Percentiles rank a stretch among this genome's conserved stretches.
phyloP scores from a whole-genome alignment of 2,329 filamentous ascomycete genomes.

The Sarocladiaceae sp. region DNA sequence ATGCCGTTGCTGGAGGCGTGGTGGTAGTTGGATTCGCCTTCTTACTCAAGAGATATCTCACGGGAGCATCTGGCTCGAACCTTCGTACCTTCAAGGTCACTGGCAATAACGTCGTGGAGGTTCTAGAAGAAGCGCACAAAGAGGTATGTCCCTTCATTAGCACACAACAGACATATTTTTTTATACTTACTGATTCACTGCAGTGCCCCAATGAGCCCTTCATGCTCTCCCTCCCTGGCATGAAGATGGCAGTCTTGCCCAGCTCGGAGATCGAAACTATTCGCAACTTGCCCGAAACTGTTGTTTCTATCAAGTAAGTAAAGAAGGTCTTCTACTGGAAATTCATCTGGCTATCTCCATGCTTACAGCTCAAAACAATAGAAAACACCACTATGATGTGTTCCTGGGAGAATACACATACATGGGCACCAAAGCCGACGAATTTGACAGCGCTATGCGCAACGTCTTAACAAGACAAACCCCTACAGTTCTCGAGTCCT shows the following conservation, averaged over 20 bases:
- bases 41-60: neutral
- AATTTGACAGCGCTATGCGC: constrained; percentile 10
- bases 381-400: constrained; percentile 12
- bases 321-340: neutral
- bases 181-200: neutral
- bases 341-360: neutral
- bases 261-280: constrained; percentile 9
- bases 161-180: too few species aligned
- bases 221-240: constrained; percentile 7
- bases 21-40: neutral
- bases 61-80: neutral
- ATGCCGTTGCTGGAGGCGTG: too few species aligned
- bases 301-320: constrained; percentile 9
- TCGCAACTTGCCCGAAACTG: constrained; percentile 1
- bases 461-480: constrained; percentile 10
- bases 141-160: too few species aligned
- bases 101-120: neutral
- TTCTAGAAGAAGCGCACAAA: neutral
- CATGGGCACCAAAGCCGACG: constrained; percentile 8
- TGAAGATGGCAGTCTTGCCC: constrained; percentile 5
- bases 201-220: constrained; percentile 6
- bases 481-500: constrained; percentile 5
- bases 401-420: constrained; percentile 15
- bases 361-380: neutral
- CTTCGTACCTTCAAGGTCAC: neutral